Conservation (phyloP, 2,329 filamentous ascomycete genomes). For the Clonostachys chloroleuca region DNA sequence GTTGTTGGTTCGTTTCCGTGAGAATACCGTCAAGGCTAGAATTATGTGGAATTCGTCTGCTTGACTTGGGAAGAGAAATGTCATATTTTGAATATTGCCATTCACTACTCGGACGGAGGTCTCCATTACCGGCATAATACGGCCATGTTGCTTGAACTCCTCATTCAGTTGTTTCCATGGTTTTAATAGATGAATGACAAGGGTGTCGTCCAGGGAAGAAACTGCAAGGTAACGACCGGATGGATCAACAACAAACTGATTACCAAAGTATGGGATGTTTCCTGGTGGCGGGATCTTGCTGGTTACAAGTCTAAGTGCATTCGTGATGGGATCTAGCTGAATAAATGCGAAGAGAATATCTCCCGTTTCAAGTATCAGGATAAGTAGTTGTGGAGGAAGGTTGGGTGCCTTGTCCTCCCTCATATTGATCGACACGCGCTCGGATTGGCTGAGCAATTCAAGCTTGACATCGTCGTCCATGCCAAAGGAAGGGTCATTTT, state of each 20-base stretch:
- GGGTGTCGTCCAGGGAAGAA: constrained; percentile 63
- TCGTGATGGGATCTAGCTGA: constrained; percentile 6
- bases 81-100: constrained; percentile 79
- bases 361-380: constrained; percentile 70
- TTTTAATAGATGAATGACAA: constrained; percentile 69
- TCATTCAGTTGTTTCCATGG: constrained; percentile 43
- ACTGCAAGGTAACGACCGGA: constrained; percentile 66
- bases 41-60: constrained; percentile 68
- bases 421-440: neutral
- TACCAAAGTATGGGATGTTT: constrained; percentile 54
- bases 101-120: constrained; percentile 40
- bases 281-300: constrained; percentile 6
- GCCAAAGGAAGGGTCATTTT: neutral
- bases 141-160: constrained; percentile 32
- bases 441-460: neutral
- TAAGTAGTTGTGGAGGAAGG: constrained; percentile 74
- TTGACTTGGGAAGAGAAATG: constrained; percentile 72
- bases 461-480: neutral
- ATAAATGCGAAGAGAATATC: constrained; percentile 77
- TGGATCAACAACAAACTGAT: constrained; percentile 72
- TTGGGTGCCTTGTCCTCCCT: constrained; percentile 1
- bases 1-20: constrained; percentile 24
- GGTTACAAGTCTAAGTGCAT: constrained; percentile 10
- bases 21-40: constrained; percentile 62
- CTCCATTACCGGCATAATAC: neutral